A percentile compares a stretch with the other conserved stretches of the same genome.
These are phyloP conservation scores for Didymella pomorum DNA, from an alignment of 2,329 filamentous ascomycete species.

Conservation along the genomic window DNA sequence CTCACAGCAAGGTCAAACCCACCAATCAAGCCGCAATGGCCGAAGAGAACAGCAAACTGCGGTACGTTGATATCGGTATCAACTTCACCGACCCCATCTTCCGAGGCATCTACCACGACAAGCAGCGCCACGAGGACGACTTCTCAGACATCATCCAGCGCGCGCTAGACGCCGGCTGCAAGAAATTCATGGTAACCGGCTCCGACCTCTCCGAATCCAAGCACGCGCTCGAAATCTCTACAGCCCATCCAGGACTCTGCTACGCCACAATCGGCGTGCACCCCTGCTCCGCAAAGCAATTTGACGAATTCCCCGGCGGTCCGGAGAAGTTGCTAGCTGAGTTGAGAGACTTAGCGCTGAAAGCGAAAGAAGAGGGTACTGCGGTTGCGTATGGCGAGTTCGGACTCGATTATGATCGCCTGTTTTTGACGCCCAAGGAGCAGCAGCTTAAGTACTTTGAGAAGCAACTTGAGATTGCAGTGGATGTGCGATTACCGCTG, in stretches of 20 bases:
- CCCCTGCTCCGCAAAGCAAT: constrained; percentile 84
- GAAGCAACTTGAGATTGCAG: constrained; percentile 79
- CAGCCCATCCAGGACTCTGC: constrained; percentile 77
- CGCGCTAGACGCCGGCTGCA: constrained; percentile 78
- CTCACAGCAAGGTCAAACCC: not conserved
- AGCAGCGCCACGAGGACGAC: constrained; percentile 76
- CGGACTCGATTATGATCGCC: constrained; percentile 92
- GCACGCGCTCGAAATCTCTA: constrained; percentile 76
- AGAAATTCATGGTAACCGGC: constrained; percentile 92
- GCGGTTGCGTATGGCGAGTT: constrained; percentile 91
- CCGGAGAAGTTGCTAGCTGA: constrained; percentile 63
- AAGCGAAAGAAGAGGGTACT: constrained; percentile 65
- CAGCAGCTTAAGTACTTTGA: constrained; percentile 87
- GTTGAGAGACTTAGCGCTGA: constrained; percentile 70
- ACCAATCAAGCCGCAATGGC: constrained; percentile 13
- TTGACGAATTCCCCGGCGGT: constrained; percentile 70
- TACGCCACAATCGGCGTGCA: constrained; percentile 95
- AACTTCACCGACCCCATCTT: constrained; percentile 95
- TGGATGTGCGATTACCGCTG: constrained; percentile 79
- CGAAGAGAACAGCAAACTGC: constrained; percentile 27
- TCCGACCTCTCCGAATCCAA: constrained; percentile 82
- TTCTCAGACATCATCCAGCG: constrained; percentile 79
- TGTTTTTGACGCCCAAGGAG: constrained; percentile 80
- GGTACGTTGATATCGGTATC: constrained; percentile 75
- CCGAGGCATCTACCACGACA: constrained; percentile 82